Percentiles rank a stretch among this genome's conserved stretches.
phyloP scores from a whole-genome alignment of 2,329 filamentous ascomycete species.

The Stachybotrys echinatus region DNA sequence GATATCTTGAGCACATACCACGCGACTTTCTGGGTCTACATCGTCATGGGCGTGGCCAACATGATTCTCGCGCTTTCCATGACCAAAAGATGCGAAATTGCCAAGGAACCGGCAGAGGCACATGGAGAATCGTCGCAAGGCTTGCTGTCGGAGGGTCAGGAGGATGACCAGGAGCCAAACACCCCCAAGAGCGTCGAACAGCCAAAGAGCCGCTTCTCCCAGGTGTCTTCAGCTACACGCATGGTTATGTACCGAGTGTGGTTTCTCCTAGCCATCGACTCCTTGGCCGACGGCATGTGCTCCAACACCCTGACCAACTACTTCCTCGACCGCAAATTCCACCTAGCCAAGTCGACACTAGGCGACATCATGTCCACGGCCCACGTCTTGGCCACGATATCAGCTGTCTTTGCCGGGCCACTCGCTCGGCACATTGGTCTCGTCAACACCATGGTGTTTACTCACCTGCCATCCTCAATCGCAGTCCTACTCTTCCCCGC shows the following conservation, averaged over 20 bases:
- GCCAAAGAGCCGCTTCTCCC: constrained; percentile 33
- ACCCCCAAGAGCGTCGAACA: constrained; percentile 11
- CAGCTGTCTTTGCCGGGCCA: constrained; percentile 52
- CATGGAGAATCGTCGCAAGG: constrained; percentile 13
- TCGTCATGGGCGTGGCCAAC: constrained; percentile 48
- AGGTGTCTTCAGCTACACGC: constrained; percentile 53
- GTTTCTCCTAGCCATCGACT: constrained; percentile 60
- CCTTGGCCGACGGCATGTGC: constrained; percentile 62
- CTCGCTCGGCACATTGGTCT: constrained; percentile 53
- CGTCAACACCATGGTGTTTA: constrained; percentile 61
- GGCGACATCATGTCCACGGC: constrained; percentile 52
- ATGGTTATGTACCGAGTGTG: constrained; percentile 59
- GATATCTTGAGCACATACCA: constrained; percentile 48
- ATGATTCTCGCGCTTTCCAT: constrained; percentile 39
- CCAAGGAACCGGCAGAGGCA: constrained; percentile 13
- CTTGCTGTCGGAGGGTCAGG: constrained; percentile 15
- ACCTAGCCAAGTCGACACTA: constrained; percentile 49
- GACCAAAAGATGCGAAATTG: constrained; percentile 46
- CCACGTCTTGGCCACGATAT: constrained; percentile 49
- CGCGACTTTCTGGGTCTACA: constrained; percentile 52
- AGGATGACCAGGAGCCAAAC: constrained; percentile 9
- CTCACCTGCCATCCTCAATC: constrained; percentile 55
- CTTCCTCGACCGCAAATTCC: constrained; percentile 52
- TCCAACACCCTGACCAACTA: constrained; percentile 52
- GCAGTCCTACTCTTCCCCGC: constrained; percentile 56